Conservation (phyloP, 2,329 filamentous ascomycete genomes). For the Neofusicoccum parvum region DNA sequence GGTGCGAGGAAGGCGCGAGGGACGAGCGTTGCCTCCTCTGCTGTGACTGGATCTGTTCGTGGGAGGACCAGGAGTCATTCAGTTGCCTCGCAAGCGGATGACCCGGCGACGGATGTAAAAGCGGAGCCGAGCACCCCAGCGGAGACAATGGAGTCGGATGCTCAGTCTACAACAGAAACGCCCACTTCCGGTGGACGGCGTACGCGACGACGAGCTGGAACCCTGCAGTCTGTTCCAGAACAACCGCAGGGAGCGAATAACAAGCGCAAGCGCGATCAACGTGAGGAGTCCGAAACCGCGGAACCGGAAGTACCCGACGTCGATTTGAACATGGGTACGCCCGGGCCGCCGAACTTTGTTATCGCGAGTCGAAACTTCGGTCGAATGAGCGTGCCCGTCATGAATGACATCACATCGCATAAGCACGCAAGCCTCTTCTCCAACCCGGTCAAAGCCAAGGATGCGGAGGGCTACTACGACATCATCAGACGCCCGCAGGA, state of each 20-base stretch:
- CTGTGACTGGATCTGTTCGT: slow-evolving; percentile 46
- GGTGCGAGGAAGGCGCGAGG: slow-evolving; percentile 24
- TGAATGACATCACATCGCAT: slow-evolving; percentile 55
- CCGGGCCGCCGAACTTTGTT: slow-evolving; percentile 35
- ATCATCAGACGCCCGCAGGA: slow-evolving; percentile 56
- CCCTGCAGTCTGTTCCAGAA: slow-evolving; percentile 25
- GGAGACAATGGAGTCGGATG: slow-evolving; percentile 44
- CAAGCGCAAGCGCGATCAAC: slow-evolving; percentile 46
- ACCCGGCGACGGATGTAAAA: slow-evolving; percentile 48
- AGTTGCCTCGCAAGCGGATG: slow-evolving; percentile 49
- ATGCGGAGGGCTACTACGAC: slow-evolving; percentile 54
- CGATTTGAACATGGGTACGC: slow-evolving; percentile 26
- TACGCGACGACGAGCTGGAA: slow-evolving; percentile 31
- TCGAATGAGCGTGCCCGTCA: slow-evolving; percentile 50
- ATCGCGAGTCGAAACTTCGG: slow-evolving; percentile 52
- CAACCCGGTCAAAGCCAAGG: slow-evolving; percentile 51
- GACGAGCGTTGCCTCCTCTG: slow-evolving; percentile 50
- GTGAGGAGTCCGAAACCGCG: slow-evolving; percentile 34
- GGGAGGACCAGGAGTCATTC: slow-evolving; percentile 53
- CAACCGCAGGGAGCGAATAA: slow-evolving; percentile 28
- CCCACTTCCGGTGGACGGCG: slow-evolving; percentile 18
- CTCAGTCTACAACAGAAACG: slow-evolving; percentile 22
- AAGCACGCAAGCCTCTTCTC: slow-evolving; percentile 56
- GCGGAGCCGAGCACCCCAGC: slow-evolving; percentile 50
- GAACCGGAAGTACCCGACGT: slow-evolving; percentile 30